Base-by-base conservation (phyloP, 441 rosid species). In the Adansonia madagascariensis region DNA sequence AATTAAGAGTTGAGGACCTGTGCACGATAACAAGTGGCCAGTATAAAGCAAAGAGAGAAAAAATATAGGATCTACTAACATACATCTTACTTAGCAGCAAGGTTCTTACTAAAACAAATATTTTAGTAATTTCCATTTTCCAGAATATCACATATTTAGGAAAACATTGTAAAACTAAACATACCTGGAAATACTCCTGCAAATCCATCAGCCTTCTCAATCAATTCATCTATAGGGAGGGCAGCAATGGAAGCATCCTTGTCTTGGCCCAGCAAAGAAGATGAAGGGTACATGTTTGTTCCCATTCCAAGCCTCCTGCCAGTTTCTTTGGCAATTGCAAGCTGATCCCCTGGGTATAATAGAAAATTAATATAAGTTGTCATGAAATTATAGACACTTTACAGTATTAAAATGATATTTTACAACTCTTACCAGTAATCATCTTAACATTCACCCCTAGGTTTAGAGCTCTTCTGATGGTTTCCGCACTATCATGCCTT, bases 221-320 rank as follows among this genome's bases (percentile, higher is more conserved):
- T 93, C 75, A 94, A 81, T 84, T 94, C 98, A 79, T 91, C 97
- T 11, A 91, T 85, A 61, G 95, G 98, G 76, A 93, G 88, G 47
- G 92, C 74, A 35, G 91, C 94, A 63, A 90, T 74, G 49, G 94
- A 83, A 83, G 92, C 86, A 80, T 93, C 97, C 86, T 86, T 93
- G 78, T 86, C 89, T 70, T 89, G 89, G 70, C 98, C 98, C 2
- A 93, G 97, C 80, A 93, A 78, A 44, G 97, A 85, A 66, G 97
- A 89, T 76, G 98, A 93, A 7, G 94, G 95, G 74, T 93, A 93
- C 98, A 93, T 93, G 77, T 91, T 93, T 24, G 95, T 93, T 73
- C 98, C 98, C 97, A 93, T 93, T 67, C 97, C 97, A 77, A 93
- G 97, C 87, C 97, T 89, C 74, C 98, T 79, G 15, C 94, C 98